Conservation (phyloP, 768 basidiomycete species). For the Russula dissimulans region DNA sequence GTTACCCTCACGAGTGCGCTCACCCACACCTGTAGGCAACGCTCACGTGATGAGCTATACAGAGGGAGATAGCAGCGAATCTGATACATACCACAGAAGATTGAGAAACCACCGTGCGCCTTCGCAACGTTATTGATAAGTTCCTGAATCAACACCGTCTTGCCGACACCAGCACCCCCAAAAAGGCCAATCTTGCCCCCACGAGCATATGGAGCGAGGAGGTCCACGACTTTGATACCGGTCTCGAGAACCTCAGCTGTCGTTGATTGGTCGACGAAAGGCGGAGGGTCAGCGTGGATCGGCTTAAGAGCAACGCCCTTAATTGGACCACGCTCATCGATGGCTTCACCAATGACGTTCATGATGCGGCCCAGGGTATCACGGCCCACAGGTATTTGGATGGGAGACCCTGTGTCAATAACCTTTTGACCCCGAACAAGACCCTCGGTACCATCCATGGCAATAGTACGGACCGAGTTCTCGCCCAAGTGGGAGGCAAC, state of each 20-base stretch:
- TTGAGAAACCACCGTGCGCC: slow-evolving; percentile 99
- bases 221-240: slow-evolving; percentile 99
- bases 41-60: background rate
- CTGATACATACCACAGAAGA: slow-evolving; percentile 73
- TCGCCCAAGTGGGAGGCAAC: slow-evolving; percentile 98
- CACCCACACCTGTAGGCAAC: slow-evolving; percentile 75
- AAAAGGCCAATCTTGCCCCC: slow-evolving; percentile 99
- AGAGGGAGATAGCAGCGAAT: background rate
- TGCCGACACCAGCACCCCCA: slow-evolving; percentile 99
- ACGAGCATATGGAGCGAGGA: slow-evolving; percentile 98
- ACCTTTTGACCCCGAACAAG: slow-evolving; percentile 98
- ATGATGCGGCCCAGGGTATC: slow-evolving; percentile 97
- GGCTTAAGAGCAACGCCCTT: slow-evolving; percentile 86
- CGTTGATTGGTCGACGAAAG: slow-evolving; percentile 98
- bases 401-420: slow-evolving; percentile 93
- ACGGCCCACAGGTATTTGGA: slow-evolving; percentile 91
- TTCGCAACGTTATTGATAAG: slow-evolving; percentile 99
- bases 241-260: slow-evolving; percentile 98
- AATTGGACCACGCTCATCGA: slow-evolving; percentile 99
- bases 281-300: slow-evolving; percentile 95
- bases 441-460: slow-evolving; percentile 99
- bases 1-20: slow-evolving; percentile 99
- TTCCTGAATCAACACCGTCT: slow-evolving; percentile 99
- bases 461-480: slow-evolving; percentile 99
- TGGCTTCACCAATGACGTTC: slow-evolving; percentile 99